Base-by-base conservation (phyloP, 352 stramenopile species). In the Pythium coloratum region DNA sequence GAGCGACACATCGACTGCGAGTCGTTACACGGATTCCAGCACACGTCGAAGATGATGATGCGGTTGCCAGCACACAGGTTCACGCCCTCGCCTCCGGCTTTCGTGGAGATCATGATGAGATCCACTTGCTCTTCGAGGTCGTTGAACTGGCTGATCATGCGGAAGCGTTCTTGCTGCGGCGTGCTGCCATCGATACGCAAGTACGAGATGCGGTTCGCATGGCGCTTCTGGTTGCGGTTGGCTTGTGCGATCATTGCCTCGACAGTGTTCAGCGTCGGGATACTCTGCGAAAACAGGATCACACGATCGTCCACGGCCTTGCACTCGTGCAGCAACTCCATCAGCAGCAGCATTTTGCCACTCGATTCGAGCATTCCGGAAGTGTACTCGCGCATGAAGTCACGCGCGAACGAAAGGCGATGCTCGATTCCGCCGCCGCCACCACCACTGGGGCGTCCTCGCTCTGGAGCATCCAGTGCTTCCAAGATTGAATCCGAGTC, bases 1-100 rank as follows among this genome's bases (percentile, higher is more conserved):
- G 82, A 96, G 24, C 92, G 87, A 69, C 91, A 97, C 91, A 98
- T 98, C 4, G 90, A 96, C 75, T 98, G 86, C 0, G 90, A 88
- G 55, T 97, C 91, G 26, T 96, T 92, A 71, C 89, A 96, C 24
- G 91, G 91, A 50, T 97, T 97, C 91, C 91, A 97, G 55, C 90
- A 97, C 2, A 96, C 88, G 55, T 97, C 91, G 54, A 97, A 97
- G 26, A 97, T 95, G 30, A 97, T 84, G 49, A 97, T 91, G 44
- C 91, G 86, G 58, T 96, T 97, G 36, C 88, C 91, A 3, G 84
- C 89, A 36, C 86, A 93, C 62, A 97, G 62, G 66, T 97, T 97
- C 18, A 97, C 90, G 24, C 88, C 88, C 76, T 95, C 89, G 26
- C 89, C 89, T 5, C 89, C 89, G 46, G 89, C 89, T 69, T 94